Conservation (phyloP, 1,139 yeast genomes). For the Candida gigantensis region DNA sequence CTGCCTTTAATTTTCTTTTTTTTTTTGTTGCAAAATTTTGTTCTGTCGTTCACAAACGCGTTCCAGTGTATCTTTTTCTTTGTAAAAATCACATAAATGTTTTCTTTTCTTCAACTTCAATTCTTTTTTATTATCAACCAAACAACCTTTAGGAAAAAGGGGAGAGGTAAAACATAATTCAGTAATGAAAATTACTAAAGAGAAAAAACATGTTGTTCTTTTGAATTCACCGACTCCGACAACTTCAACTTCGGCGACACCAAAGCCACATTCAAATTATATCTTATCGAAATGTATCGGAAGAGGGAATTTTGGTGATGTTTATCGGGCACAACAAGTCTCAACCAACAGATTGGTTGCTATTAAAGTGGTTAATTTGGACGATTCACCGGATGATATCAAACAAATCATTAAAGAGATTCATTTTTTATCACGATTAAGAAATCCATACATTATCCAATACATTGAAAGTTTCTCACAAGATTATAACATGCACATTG, state of each 20-base stretch:
- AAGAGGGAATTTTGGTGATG: conserved; percentile 86
- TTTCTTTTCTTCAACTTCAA: too few species aligned
- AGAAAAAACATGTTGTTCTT: not conserved
- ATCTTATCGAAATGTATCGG: conserved; percentile 65
- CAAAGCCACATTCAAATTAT: conserved; percentile 21
- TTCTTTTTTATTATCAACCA: too few species aligned
- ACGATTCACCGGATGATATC: conserved; percentile 72
- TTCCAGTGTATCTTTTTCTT: too few species aligned
- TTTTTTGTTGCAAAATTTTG: too few species aligned
- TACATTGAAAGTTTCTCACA: conserved; percentile 64
- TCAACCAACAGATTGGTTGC: conserved; percentile 44
- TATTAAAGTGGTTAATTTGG: conserved; percentile 75
- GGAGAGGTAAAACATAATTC: too few species aligned
- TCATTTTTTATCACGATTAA: conserved; percentile 63
- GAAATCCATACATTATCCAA: conserved; percentile 63
- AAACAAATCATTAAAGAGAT: conserved; percentile 68
- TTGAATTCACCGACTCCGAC: not conserved
- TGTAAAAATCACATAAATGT: too few species aligned
- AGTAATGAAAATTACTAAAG: conserved; percentile 4
- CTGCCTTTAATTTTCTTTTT: too few species aligned
- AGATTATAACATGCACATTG: conserved; percentile 76
- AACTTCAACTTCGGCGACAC: conserved; percentile 1
- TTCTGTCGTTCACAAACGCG: too few species aligned
- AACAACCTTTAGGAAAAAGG: too few species aligned
- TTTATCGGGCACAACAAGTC: conserved; percentile 58